phyloP scores from a whole-genome alignment of 345 rosid genomes.

The Lumnitzera littorea region DNA sequence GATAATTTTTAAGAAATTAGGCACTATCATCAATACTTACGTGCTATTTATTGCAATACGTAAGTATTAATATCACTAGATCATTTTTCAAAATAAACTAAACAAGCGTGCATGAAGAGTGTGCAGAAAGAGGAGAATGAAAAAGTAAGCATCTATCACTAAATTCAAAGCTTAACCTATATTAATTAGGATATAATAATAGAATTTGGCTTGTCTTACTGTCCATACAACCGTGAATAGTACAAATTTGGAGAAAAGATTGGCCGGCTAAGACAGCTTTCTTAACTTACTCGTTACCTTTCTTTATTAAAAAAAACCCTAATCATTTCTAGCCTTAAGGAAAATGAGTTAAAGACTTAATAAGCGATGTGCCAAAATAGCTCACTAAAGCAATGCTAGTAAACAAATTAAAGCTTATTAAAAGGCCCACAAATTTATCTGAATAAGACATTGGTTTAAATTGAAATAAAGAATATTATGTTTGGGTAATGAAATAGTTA shows the following conservation, averaged over 20 bases:
- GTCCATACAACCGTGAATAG: conserved; percentile 8
- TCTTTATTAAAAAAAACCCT: background rate
- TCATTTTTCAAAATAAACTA: background rate
- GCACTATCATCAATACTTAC: no score
- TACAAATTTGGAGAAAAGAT: conserved; percentile 39
- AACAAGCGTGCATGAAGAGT: background rate
- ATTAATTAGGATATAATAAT: conserved; percentile 1
- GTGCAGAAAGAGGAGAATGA: conserved; percentile 18
- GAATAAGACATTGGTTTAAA: no score
- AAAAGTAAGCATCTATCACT: conserved; percentile 24
- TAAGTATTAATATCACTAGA: no score
- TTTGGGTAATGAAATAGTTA: no score
- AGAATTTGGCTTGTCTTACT: conserved; percentile 24
- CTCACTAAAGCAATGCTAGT: conserved; percentile 5
- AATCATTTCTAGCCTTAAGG: background rate
- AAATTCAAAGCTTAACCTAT: conserved; percentile 10
- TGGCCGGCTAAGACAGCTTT: conserved; percentile 61
- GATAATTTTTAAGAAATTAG: no score
- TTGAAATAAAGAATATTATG: no score
- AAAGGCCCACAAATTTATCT: no score
- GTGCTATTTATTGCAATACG: no score
- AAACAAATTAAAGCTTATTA: no score
- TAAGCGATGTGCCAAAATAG: conserved; percentile 24
- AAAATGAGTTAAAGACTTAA: conserved; percentile 2
- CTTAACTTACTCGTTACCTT: conserved; percentile 38